Base-by-base conservation (phyloP, 495 filamentous ascomycete genomes). In the Pseudevernia furfuracea region DNA sequence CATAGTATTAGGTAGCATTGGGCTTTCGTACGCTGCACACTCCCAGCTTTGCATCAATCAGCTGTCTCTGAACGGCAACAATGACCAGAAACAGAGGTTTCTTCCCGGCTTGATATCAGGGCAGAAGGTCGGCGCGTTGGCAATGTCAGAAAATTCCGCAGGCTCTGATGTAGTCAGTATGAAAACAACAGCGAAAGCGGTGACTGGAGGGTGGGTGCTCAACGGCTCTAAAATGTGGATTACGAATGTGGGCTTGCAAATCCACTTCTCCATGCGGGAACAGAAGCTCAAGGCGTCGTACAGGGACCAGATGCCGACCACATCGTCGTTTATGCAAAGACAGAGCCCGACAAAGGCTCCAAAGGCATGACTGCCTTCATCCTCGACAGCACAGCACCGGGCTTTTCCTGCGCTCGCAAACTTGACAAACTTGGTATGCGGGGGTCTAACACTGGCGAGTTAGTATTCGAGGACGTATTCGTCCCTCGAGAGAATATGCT, bases 191-290 rank as follows among this genome's bases (percentile, higher is more conserved):
- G 92, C 93, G 0, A 87, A 85, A 71, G 80, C 80, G 48, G 88
- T 88, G 21, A 90, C 96, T 67, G 91, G 91, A 19, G 94, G 94
- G 34, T 97, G 86, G 76, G 34, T 91, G 38, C 80, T 98, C 61
- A 90, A 90, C 68, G 94, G 94, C 19, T 90, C 89, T 30, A 98
- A 98, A 82, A 97, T 98, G 94, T 98, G 94, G 94, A 98, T 98
- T 67, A 98, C 94, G 36, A 98, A 98, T 71, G 86, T 87, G 61
- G 59, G 82, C 69, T 44, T 63, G 10, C 9, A 9, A 3, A 17
- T 25, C 10, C 11, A 64, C 14, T 66, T 14, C 32, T 8, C 17
- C 21, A 37, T 56, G 32, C 17, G 56, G 30, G 52, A 28, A 34
- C 1, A 17, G 15, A 38, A n/a, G 25, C 63, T 67, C 2, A 48